Conservation (phyloP, 140 eudicot species). For the Cichorium intybus region DNA sequence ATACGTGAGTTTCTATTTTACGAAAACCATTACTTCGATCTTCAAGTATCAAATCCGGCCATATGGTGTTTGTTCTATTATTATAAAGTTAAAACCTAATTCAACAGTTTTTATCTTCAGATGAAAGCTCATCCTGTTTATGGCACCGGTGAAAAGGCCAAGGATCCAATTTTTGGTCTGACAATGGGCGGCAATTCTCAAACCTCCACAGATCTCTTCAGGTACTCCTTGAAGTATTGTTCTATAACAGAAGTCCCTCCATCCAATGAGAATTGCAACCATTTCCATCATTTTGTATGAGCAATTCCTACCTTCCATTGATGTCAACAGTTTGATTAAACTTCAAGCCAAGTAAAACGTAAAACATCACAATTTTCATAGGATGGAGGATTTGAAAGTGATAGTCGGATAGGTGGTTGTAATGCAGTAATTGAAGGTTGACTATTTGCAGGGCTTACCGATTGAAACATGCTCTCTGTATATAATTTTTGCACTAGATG, state of each 20-base stretch:
- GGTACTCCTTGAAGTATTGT: slow-evolving; percentile 47
- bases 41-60: not conserved
- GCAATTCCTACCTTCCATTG: not conserved
- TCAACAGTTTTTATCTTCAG: slow-evolving; percentile 29
- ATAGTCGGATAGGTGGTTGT: slow-evolving; percentile 31
- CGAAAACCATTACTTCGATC: not conserved
- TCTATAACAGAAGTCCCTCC: slow-evolving; percentile 3
- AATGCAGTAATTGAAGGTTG: slow-evolving; percentile 73
- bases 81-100: not conserved
- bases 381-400: slow-evolving; percentile 25
- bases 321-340: not conserved
- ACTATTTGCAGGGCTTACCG: slow-evolving; percentile 79
- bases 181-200: slow-evolving; percentile 87
- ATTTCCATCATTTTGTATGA: slow-evolving; percentile 4
- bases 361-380: slow-evolving; percentile 14
- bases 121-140: slow-evolving; percentile 83
- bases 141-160: slow-evolving; percentile 90
- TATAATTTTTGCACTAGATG: slow-evolving; percentile 90
- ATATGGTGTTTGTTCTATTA: not conserved
- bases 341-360: slow-evolving; percentile 20
- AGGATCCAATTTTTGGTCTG: slow-evolving; percentile 93
- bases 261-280: slow-evolving; percentile 18
- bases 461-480: slow-evolving; percentile 69
- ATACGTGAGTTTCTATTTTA: slow-evolving; percentile 37
- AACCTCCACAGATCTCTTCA: slow-evolving; percentile 78